Percentiles rank a stretch among this genome's conserved stretches.
phyloP scores from a whole-genome alignment of 495 filamentous ascomycete species.

The Aspergillus diversus region DNA sequence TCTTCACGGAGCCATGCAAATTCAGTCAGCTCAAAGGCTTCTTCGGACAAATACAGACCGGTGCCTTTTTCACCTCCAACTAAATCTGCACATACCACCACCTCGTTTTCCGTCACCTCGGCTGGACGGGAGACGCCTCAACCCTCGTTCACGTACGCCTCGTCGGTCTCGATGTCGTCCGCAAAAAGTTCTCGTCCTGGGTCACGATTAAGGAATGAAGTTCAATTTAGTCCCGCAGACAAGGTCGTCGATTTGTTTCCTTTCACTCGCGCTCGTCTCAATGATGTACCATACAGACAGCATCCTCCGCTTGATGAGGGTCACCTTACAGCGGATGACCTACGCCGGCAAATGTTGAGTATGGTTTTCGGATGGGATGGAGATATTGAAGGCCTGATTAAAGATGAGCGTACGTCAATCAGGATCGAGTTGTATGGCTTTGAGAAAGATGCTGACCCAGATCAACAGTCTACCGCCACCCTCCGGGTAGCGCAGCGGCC shows the following conservation, averaged over 20 bases:
- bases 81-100: slow-evolving; percentile 50
- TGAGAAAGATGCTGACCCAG: slow-evolving; percentile 16
- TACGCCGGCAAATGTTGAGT: slow-evolving; percentile 88
- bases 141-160: slow-evolving; percentile 44
- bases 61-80: slow-evolving; percentile 44
- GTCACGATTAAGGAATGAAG: slow-evolving; percentile 81
- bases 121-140: slow-evolving; percentile 44
- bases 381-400: slow-evolving; percentile 79
- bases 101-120: slow-evolving; percentile 49
- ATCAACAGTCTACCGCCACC: slow-evolving; percentile 64
- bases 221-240: slow-evolving; percentile 65
- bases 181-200: slow-evolving; percentile 64
- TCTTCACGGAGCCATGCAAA: slow-evolving; percentile 68
- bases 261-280: slow-evolving; percentile 72
- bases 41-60: slow-evolving; percentile 46
- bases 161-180: slow-evolving; percentile 67
- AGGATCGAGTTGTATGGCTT: background rate
- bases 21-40: slow-evolving; percentile 57
- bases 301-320: slow-evolving; percentile 63
- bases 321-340: slow-evolving; percentile 76
- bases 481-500: slow-evolving; percentile 69
- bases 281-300: slow-evolving; percentile 77
- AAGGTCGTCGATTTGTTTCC: slow-evolving; percentile 66
- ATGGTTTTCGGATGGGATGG: slow-evolving; percentile 95
- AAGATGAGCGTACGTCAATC: slow-evolving; percentile 70